Percentiles rank a stretch among this genome's conserved stretches.
Evolutionary conservation across 352 stramenopile species (phyloP).

Genomic region (Phytophthora melonis): DNA sequence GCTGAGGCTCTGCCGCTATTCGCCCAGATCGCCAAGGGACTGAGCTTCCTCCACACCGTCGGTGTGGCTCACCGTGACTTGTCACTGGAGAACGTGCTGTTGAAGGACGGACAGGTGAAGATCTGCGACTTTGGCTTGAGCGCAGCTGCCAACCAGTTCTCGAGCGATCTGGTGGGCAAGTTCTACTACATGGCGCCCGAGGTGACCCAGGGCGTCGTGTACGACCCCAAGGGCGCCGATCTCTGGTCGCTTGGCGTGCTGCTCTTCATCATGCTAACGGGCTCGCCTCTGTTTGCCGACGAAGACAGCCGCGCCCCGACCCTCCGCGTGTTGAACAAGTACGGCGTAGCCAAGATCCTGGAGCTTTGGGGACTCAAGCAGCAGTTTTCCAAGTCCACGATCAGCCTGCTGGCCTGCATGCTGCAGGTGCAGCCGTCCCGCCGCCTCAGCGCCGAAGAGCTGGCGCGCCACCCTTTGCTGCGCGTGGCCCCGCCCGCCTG

Average conservation of each 20-base stretch:
- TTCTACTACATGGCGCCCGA: slow-evolving; percentile 84
- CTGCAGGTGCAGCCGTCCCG: slow-evolving; percentile 55
- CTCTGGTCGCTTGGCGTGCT: slow-evolving; percentile 77
- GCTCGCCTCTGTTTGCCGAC: slow-evolving; percentile 52
- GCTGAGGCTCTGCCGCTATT: slow-evolving; percentile 50
- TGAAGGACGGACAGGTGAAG: slow-evolving; percentile 52
- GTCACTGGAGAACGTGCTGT: slow-evolving; percentile 70
- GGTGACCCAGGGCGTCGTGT: slow-evolving; percentile 41
- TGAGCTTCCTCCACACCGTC: slow-evolving; percentile 59
- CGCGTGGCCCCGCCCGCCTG: slow-evolving; percentile 18
- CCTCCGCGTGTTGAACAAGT: slow-evolving; percentile 57
- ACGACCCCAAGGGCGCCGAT: slow-evolving; percentile 63
- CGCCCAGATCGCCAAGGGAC: slow-evolving; percentile 51
- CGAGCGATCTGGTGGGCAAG: slow-evolving; percentile 63
- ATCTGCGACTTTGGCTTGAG: slow-evolving; percentile 80
- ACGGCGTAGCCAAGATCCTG: slow-evolving; percentile 63
- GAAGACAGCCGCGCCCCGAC: slow-evolving; percentile 54
- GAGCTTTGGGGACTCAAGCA: slow-evolving; percentile 64
- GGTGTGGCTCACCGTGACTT: slow-evolving; percentile 66
- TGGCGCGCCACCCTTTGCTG: slow-evolving; percentile 40
- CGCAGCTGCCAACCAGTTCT: slow-evolving; percentile 44
- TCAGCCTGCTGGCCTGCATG: slow-evolving; percentile 54
- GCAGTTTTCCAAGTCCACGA: slow-evolving; percentile 36
- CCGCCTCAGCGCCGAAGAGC: slow-evolving; percentile 45
- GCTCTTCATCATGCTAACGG: slow-evolving; percentile 78